Conservation (phyloP, 2,329 filamentous ascomycete genomes). For the Aureobasidium sp. region DNA sequence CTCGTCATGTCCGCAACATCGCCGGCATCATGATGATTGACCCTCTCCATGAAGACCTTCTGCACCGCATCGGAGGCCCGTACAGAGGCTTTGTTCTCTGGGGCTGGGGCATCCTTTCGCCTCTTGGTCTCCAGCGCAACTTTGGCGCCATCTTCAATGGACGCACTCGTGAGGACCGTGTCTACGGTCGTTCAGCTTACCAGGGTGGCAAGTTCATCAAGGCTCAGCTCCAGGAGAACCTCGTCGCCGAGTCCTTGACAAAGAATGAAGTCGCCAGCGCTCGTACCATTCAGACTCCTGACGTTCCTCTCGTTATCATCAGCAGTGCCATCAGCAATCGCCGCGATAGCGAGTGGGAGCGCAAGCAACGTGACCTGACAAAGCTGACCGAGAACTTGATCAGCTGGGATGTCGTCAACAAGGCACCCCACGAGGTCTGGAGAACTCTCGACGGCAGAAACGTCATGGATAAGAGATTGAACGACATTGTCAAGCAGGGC, state of each 20-base stretch:
- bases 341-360: slow-evolving; percentile 64
- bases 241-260: slow-evolving; percentile 78
- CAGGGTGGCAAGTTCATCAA: slow-evolving; percentile 81
- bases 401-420: slow-evolving; percentile 78
- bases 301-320: slow-evolving; percentile 70
- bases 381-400: slow-evolving; percentile 71
- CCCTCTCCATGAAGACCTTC: slow-evolving; percentile 78
- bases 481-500: slow-evolving; percentile 54
- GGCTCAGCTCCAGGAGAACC: slow-evolving; percentile 83
- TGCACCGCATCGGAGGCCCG: slow-evolving; percentile 59
- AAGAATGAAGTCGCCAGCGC: slow-evolving; percentile 75
- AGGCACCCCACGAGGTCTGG: slow-evolving; percentile 86
- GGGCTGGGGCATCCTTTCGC: slow-evolving; percentile 77
- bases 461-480: slow-evolving; percentile 71
- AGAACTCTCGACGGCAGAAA: slow-evolving; percentile 61
- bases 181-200: slow-evolving; percentile 72
- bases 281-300: slow-evolving; percentile 67
- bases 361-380: slow-evolving; percentile 77
- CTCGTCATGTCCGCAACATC: slow-evolving; percentile 68
- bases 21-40: slow-evolving; percentile 80
- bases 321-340: slow-evolving; percentile 70
- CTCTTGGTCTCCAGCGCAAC: slow-evolving; percentile 75
- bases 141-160: slow-evolving; percentile 75
- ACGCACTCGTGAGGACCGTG: slow-evolving; percentile 71
- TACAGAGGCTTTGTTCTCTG: slow-evolving; percentile 76